These are phyloP conservation scores for Blastobotrys proliferans DNA, from an alignment of 1,139 yeast species.

Conservation along the genomic window DNA sequence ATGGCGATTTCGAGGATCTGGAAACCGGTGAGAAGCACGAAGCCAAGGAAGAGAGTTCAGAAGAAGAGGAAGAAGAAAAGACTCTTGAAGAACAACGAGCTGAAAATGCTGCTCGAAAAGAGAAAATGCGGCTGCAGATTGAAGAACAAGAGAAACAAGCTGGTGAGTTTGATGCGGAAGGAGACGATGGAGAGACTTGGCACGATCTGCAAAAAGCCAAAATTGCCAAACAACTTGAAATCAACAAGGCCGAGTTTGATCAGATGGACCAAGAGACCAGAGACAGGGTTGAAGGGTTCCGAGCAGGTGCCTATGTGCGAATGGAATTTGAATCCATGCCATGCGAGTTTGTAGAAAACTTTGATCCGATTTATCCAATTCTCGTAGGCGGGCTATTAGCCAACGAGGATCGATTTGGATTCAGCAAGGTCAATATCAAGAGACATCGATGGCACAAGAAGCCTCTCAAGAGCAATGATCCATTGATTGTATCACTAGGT, in stretches of 20 bases:
- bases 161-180: conserved; percentile 67
- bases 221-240: conserved; percentile 92
- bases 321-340: conserved; percentile 80
- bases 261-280: conserved; percentile 74
- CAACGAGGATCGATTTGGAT: conserved; percentile 91
- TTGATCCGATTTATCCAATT: conserved; percentile 80
- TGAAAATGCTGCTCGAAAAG: conserved; percentile 83
- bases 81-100: conserved; percentile 55
- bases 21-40: conserved; percentile 44
- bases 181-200: conserved; percentile 85
- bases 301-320: conserved; percentile 93
- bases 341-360: conserved; percentile 83
- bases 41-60: conserved; percentile 36
- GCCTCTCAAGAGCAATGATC: conserved; percentile 92
- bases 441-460: conserved; percentile 99
- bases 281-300: conserved; percentile 80
- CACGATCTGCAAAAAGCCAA: conserved; percentile 95
- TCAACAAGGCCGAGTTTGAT: conserved; percentile 67
- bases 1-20: conserved; percentile 38
- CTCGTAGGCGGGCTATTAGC: conserved; percentile 87
- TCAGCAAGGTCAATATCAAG: conserved; percentile 88
- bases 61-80: conserved; percentile 48
- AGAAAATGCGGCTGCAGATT: conserved; percentile 78
- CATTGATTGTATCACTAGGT: conserved; percentile 86
- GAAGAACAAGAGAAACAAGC: conserved; percentile 76